Evolutionary conservation across 2,329 filamentous ascomycete genomes (phyloP).

Genomic region (Boeremia exigua): DNA sequence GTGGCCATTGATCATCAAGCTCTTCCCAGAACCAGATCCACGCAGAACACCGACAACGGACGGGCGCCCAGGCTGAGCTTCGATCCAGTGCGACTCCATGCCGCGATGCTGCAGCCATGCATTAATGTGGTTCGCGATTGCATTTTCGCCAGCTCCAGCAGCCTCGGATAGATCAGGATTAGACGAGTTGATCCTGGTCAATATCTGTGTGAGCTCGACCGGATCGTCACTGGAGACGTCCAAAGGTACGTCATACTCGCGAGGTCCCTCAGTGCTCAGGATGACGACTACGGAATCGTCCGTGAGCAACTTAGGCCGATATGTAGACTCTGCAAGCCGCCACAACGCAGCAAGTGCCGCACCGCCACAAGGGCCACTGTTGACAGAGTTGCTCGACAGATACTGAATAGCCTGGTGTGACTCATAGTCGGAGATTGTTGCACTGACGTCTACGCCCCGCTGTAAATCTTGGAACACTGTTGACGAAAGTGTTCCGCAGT

Average conservation of each 20-base stretch:
- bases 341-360: slow-evolving; percentile 64
- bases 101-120: slow-evolving; percentile 60
- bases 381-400: slow-evolving; percentile 56
- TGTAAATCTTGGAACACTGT: slow-evolving; percentile 69
- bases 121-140: slow-evolving; percentile 44
- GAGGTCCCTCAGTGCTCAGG: slow-evolving; percentile 69
- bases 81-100: slow-evolving; percentile 59
- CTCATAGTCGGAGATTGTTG: slow-evolving; percentile 68
- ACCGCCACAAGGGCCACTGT: slow-evolving; percentile 68
- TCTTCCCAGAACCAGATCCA: slow-evolving; percentile 56
- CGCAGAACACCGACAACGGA: slow-evolving; percentile 58
- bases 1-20: slow-evolving; percentile 61
- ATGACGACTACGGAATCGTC: slow-evolving; percentile 66
- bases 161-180: slow-evolving; percentile 55
- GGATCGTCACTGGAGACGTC: slow-evolving; percentile 45
- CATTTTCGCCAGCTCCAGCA: slow-evolving; percentile 50
- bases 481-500: slow-evolving; percentile 72
- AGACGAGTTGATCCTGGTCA: slow-evolving; percentile 59
- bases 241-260: slow-evolving; percentile 23
- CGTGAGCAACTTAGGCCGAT: slow-evolving; percentile 46
- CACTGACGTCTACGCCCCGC: slow-evolving; percentile 64
- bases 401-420: slow-evolving; percentile 65
- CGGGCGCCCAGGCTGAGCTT: slow-evolving; percentile 55
- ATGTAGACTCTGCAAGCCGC: slow-evolving; percentile 50
- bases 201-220: slow-evolving; percentile 51